Base-by-base conservation (phyloP, 345 rosid species). In the Ceriops tagal region DNA sequence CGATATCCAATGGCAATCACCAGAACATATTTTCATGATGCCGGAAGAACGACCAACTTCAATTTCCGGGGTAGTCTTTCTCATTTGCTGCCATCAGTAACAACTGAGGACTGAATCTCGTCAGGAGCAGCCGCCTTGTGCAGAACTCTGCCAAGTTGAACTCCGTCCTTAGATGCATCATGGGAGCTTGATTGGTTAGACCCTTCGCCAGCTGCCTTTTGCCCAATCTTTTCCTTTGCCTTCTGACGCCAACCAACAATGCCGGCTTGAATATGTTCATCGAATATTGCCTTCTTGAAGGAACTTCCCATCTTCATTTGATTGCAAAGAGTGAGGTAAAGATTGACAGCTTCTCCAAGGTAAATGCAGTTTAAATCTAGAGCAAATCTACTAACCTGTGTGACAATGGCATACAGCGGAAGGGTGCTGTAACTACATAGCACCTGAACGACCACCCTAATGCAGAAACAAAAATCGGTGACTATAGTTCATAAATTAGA, bases 361-460 rank as follows among this genome's bases (percentile, higher is more conserved):
- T 55, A 68, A n/a, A 64, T 13, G 24, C 51, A 30, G 52, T 22
- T 53, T 1, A 19, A 43, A 13, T 22, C 35, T 5, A 20, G 26
- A 43, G 26, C 13, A 37, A 37, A 21, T 18, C 4, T 9, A 62
- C 71, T 53, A 30, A 93, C 98, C 90, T 91, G 98, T 11, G 93
- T 84, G 59, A 93, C 95, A 16, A 91, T 84, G 27, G 92, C 97
- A 11, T 93, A 93, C 1, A 93, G 90, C 0, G 98, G 97, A 52
- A 93, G 83, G 32, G 97, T 93, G 63, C 92, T 91, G 80, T 88
- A 91, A 66, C 97, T 87, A 68, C 96, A 89, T 8, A 89, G 81
- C 72, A 89, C 75, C 87, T 89, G 97, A 68, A 93, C 80, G 34
- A 89, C n/a, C 7, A 65, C 87, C 80, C 96, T 91, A 47, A 8